phyloP scores from a whole-genome alignment of 2,329 filamentous ascomycete species.

The Simplicillium aogashimaense region DNA sequence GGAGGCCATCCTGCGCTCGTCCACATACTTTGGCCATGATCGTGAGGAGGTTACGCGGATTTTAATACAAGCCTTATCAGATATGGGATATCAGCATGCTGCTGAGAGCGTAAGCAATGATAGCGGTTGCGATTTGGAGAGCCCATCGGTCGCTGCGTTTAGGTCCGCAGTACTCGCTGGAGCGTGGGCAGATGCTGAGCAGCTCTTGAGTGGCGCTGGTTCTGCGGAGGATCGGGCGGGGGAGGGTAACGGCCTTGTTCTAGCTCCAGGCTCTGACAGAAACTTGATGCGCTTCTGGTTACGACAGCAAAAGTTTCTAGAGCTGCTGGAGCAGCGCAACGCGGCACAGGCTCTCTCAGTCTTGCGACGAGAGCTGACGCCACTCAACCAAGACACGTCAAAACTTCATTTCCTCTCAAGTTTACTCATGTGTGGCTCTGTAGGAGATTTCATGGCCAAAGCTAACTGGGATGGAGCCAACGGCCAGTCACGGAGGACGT shows the following conservation, averaged over 20 bases:
- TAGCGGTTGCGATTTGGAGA: constrained; percentile 84
- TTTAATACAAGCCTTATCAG: constrained; percentile 79
- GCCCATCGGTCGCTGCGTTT: constrained; percentile 75
- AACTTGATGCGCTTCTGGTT: constrained; percentile 80
- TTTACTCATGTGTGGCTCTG: constrained; percentile 77
- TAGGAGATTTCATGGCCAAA: constrained; percentile 65
- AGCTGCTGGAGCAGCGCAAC: constrained; percentile 72
- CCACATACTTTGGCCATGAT: constrained; percentile 70
- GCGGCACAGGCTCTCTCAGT: constrained; percentile 66
- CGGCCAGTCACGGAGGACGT: constrained; percentile 60
- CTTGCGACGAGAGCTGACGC: constrained; percentile 80
- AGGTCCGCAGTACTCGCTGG: constrained; percentile 70
- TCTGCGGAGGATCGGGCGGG: constrained; percentile 21
- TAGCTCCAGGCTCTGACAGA: constrained; percentile 65
- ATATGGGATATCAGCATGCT: constrained; percentile 75
- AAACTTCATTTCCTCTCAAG: constrained; percentile 79
- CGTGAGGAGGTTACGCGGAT: constrained; percentile 89
- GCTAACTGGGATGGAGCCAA: constrained; percentile 78
- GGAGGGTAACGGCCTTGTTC: constrained; percentile 52
- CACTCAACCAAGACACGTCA: constrained; percentile 67
- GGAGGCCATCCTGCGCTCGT: constrained; percentile 8
- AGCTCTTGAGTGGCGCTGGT: constrained; percentile 54
- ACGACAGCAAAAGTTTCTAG: constrained; percentile 89
- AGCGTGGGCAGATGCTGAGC: constrained; percentile 77
- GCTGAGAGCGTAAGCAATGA: constrained; percentile 67